Evolutionary conservation across 805 yeast species (phyloP).

Genomic region (Lipomyces spencermartinsiae): DNA sequence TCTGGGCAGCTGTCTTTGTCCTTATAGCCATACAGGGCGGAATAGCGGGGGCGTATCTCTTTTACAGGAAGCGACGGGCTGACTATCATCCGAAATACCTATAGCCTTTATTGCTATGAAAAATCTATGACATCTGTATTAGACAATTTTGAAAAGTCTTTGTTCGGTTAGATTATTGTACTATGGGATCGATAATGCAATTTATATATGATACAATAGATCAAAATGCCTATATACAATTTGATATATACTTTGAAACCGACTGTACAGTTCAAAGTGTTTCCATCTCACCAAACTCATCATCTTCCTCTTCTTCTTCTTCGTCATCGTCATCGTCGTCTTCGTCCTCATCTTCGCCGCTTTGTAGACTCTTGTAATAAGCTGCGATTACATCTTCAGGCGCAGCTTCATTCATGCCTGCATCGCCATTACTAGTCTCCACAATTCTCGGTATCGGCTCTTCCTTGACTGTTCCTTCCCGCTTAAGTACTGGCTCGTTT

Average conservation of each 20-base stretch:
- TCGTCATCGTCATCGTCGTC: constrained; percentile 61
- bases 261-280: neutral
- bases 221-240: neutral
- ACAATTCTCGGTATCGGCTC: constrained; percentile 18
- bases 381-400: constrained; percentile 68
- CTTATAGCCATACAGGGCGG: constrained; percentile 41
- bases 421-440: constrained; percentile 39
- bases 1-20: constrained; percentile 41
- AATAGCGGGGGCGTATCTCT: constrained; percentile 42
- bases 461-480: neutral
- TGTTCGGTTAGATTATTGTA: neutral
- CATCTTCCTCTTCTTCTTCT: constrained; percentile 41
- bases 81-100: constrained; percentile 35
- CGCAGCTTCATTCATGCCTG: constrained; percentile 29
- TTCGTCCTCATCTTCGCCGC: constrained; percentile 65
- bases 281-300: constrained; percentile 39
- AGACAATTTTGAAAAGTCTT: neutral
- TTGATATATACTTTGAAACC: neutral
- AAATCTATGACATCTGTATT: neutral
- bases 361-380: constrained; percentile 76
- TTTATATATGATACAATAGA: neutral
- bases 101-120: constrained; percentile 3
- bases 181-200: neutral
- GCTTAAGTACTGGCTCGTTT: neutral
- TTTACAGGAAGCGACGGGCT: constrained; percentile 41